phyloP scores from a whole-genome alignment of 176 grass and related monocot genomes.

The Panicum miliaceum region DNA sequence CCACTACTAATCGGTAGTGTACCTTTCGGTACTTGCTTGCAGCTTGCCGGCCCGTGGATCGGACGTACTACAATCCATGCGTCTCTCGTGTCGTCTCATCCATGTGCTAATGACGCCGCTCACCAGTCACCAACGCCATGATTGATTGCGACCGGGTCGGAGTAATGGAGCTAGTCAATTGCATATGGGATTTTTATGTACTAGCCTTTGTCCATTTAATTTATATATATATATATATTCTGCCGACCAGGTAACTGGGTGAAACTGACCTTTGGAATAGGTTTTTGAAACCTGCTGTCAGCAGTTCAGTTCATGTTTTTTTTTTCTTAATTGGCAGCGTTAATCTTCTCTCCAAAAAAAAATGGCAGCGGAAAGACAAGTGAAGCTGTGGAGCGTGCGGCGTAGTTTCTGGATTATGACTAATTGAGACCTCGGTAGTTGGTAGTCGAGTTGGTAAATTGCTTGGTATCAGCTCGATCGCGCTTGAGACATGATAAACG shows the following conservation, averaged over 20 bases:
- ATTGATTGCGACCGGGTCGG: slow-evolving; percentile 16
- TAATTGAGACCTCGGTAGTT: neutral
- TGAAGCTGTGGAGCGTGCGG: neutral
- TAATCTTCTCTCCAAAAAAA: too few species aligned
- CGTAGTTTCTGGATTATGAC: neutral
- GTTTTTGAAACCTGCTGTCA: neutral
- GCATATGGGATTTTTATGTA: neutral
- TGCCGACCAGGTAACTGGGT: neutral
- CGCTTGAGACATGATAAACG: too few species aligned
- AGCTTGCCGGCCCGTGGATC: too few species aligned
- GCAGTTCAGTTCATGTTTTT: neutral
- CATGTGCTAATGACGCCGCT: neutral
- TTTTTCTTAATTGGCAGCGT: neutral
- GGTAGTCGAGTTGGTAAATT: too few species aligned
- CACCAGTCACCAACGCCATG: neutral
- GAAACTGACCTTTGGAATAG: neutral
- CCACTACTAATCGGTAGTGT: neutral
- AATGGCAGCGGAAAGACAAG: too few species aligned
- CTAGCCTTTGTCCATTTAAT: neutral
- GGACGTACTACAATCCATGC: neutral
- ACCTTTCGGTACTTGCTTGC: slow-evolving; percentile 17
- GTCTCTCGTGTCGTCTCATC: neutral
- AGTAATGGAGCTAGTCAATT: neutral
- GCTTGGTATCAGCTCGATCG: too few species aligned
- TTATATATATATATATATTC: neutral